phyloP scores from a whole-genome alignment of 2,329 filamentous ascomycete genomes.

The Ophiostoma tasmaniense region DNA sequence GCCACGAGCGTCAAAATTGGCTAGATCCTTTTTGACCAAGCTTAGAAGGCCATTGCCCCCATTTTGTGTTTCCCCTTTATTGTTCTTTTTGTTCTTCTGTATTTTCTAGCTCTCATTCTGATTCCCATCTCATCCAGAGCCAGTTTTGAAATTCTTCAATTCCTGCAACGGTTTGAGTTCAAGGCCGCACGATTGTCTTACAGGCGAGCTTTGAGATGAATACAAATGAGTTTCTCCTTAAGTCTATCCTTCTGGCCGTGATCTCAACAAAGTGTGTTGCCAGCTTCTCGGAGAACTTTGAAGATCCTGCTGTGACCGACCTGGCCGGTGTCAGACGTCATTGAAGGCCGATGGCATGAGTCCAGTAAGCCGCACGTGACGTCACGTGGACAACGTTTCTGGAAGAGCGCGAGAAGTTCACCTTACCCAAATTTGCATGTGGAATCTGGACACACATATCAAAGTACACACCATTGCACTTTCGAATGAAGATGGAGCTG shows the following conservation, averaged over 20 bases:
- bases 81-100: not conserved
- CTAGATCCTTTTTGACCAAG: not conserved
- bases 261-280: not conserved
- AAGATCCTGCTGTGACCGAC: not conserved
- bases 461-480: not conserved
- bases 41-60: too few relatives aligned
- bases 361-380: not conserved
- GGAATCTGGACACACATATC: not conserved
- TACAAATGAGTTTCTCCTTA: not conserved
- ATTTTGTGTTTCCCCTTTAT: not conserved
- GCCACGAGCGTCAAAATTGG: constrained; percentile 25
- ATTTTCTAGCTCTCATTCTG: not conserved
- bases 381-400: not conserved
- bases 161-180: not conserved
- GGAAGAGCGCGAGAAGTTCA: too few relatives aligned
- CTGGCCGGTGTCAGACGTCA: not conserved
- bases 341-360: not conserved
- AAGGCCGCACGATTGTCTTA: not conserved
- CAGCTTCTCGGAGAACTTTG: not conserved
- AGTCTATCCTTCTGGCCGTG: not conserved
- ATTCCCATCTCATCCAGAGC: not conserved
- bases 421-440: not conserved
- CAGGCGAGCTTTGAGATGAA: not conserved
- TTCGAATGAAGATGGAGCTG: too few relatives aligned
- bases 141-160: not conserved